A percentile compares a stretch with the other conserved stretches of the same genome.
phyloP scores from a whole-genome alignment of 2,329 filamentous ascomycete species.

The Pseudocercospora pini-densiflorae region DNA sequence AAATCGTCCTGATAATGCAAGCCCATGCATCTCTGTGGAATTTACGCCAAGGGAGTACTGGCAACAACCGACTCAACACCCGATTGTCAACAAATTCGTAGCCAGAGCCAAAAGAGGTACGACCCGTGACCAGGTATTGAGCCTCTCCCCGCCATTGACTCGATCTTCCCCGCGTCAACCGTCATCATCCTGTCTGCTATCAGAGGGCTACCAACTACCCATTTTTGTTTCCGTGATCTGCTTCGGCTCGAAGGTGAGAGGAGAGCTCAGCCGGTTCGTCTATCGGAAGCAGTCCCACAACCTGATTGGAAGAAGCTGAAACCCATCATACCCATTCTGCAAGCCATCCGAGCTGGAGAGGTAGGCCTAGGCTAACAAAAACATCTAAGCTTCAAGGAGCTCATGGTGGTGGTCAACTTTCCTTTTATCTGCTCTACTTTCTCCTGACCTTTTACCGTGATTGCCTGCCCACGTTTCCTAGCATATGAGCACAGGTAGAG shows the following conservation, averaged over 20 bases:
- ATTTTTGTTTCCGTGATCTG: not conserved
- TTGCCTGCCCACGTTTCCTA: not conserved
- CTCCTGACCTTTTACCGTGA: constrained; percentile 16
- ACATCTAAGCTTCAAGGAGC: not conserved
- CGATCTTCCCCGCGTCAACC: not conserved
- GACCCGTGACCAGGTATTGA: not conserved
- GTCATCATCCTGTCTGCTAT: constrained; percentile 5
- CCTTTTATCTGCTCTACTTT: not conserved
- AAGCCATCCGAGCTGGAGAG: constrained; percentile 9
- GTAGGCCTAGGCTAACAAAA: constrained; percentile 4
- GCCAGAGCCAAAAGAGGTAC: not conserved
- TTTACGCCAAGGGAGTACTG: not conserved
- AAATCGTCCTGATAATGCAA: not conserved
- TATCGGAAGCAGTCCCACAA: not conserved
- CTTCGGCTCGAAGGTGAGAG: not conserved
- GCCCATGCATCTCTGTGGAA: not conserved
- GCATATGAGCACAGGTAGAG: constrained; percentile 25
- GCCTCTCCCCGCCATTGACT: not conserved
- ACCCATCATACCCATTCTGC: not conserved
- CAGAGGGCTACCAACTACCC: not conserved
- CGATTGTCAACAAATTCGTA: not conserved
- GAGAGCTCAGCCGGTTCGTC: not conserved
- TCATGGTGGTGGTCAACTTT: not conserved
- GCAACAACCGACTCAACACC: constrained; percentile 4
- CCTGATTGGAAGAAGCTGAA: constrained; percentile 1